Conservation (phyloP, 352 stramenopile genomes). For the Plasmopara halstedii region DNA sequence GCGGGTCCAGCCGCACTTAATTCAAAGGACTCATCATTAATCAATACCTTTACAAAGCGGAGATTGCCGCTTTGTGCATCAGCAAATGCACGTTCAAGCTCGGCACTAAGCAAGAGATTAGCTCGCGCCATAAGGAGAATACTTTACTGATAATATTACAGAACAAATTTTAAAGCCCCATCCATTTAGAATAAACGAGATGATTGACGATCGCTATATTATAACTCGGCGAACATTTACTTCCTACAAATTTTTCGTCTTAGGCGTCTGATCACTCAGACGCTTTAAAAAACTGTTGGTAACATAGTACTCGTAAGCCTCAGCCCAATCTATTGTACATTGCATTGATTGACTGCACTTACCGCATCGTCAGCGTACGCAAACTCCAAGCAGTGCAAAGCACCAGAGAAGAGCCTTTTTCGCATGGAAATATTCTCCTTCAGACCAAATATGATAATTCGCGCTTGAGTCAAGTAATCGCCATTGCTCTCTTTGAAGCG, state of each 20-base stretch:
- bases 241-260: constrained; percentile 14
- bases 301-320: constrained; percentile 2
- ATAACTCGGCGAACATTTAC: constrained; percentile 12
- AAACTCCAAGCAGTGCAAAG: constrained; percentile 62
- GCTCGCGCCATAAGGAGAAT: constrained; percentile 73
- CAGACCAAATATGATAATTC: constrained; percentile 73
- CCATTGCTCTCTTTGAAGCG: constrained; percentile 73
- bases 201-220: not conserved
- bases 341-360: constrained; percentile 7
- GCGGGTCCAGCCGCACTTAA: constrained; percentile 32
- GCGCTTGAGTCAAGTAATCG: constrained; percentile 66
- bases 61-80: constrained; percentile 60
- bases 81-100: constrained; percentile 63
- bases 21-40: constrained; percentile 60
- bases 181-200: not conserved
- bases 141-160: not conserved
- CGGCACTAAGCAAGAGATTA: constrained; percentile 44
- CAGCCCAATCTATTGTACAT: not conserved
- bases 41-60: constrained; percentile 60
- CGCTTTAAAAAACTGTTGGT: constrained; percentile 38
- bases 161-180: not conserved
- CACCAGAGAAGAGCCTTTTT: constrained; percentile 54
- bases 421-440: constrained; percentile 57
- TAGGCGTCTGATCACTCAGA: constrained; percentile 16
- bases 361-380: constrained; percentile 69